Conservation (phyloP, 257 asterid species). For the Solanum sitiens region DNA sequence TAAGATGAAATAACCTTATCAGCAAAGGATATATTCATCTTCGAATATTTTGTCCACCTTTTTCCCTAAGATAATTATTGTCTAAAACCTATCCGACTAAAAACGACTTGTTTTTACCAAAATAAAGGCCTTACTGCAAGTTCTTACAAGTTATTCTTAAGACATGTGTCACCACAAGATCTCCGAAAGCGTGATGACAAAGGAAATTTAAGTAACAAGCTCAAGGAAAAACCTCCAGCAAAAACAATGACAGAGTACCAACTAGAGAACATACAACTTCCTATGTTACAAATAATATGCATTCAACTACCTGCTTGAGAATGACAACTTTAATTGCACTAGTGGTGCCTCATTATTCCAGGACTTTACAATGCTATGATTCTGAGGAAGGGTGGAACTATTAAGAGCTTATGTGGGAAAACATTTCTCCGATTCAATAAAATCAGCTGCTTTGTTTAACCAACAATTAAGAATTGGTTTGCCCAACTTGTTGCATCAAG, state of each 20-base stretch:
- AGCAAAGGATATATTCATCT: neutral
- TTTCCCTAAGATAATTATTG: neutral
- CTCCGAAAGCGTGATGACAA: neutral
- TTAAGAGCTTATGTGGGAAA: neutral
- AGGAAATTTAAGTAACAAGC: neutral
- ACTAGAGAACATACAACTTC: neutral
- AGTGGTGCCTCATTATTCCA: neutral
- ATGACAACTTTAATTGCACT: neutral
- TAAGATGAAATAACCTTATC: neutral
- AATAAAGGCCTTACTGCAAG: neutral
- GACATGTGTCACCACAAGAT: neutral
- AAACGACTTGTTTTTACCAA: neutral
- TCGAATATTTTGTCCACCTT: neutral
- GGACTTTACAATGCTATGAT: neutral
- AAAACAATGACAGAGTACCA: neutral
- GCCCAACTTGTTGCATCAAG: neutral
- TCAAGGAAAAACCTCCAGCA: neutral
- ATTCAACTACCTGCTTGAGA: neutral
- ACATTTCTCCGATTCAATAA: neutral
- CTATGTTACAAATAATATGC: neutral
- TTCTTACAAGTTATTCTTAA: neutral
- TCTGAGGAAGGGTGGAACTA: neutral
- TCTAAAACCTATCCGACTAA: neutral
- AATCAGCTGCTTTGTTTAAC: neutral
- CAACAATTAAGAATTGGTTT: neutral